Evolutionary conservation across 2,329 filamentous ascomycete species (phyloP).

Genomic region (Curvularia sp.): DNA sequence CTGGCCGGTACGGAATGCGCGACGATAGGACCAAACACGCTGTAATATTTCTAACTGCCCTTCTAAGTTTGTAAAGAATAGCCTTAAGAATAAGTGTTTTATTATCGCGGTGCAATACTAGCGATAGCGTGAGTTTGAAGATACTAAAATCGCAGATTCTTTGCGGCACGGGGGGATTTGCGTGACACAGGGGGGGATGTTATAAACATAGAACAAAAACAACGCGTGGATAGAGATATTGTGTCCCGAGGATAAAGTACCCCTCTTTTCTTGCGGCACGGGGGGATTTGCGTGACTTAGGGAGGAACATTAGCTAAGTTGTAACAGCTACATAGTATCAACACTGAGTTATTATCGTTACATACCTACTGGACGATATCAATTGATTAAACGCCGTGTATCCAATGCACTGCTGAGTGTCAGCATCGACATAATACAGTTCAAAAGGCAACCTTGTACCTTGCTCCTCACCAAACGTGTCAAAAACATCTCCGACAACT

Average conservation of each 20-base stretch:
- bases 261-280: too few relatives aligned
- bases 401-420: slow-evolving; percentile 5
- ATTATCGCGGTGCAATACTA: not conserved
- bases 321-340: too few relatives aligned
- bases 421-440: slow-evolving; percentile 12
- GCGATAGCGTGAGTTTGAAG: not conserved
- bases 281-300: too few relatives aligned
- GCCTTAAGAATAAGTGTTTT: not conserved
- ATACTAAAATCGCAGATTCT: slow-evolving; percentile 2
- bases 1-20: not conserved
- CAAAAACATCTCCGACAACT: slow-evolving; percentile 8
- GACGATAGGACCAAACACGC: not conserved
- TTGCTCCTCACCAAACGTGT: not conserved
- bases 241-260: too few relatives aligned
- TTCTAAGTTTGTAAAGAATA: not conserved
- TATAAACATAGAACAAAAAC: too few relatives aligned
- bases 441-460: not conserved
- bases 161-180: slow-evolving; percentile 1
- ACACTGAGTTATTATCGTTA: too few relatives aligned
- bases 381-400: slow-evolving; percentile 19
- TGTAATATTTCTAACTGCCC: not conserved
- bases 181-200: not conserved
- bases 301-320: too few relatives aligned
- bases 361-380: too few relatives aligned
- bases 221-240: too few relatives aligned